Base-by-base conservation (phyloP, 805 yeast species). In the Saccharomycopsis synnaedendra region DNA sequence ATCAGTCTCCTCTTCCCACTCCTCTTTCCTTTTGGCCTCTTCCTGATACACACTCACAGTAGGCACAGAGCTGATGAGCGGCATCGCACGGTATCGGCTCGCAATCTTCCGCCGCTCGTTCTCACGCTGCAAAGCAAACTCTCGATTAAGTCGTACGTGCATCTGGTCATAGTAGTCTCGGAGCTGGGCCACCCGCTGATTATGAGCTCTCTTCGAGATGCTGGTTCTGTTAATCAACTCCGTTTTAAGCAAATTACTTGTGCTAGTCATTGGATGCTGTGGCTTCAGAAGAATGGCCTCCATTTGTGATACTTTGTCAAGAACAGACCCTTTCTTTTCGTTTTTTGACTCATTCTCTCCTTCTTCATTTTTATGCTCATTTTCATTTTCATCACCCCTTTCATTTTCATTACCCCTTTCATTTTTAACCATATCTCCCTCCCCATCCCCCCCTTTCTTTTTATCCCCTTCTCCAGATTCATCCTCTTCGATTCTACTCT, bases 21-120 rank as follows among this genome's bases (percentile, higher is more conserved):
- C 28, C 29, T 44, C 49, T 9, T 10, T 9, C 19, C n/a, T 6
- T 8, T 39, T 28, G 7, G 8, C 10, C 9, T 11, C 11, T 28
- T n/a, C n/a, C 10, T 85, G 82, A 55, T 86, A 93, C 30, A 93
- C 83, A 56, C 89, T 96, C 28, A 89, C 97, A 48, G 86, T 82
- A 0, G 98, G 97, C 50, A 76, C 80, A 1, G 93, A 79, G 1
- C 80, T 75, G 29, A 79, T 77, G 44, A 86, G 75, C 5, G 93
- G 88, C 9, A 71, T 67, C 0, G 90, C 86, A 51, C 80, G 70
- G 59, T 78, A 77, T 56, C 81, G 74, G 54, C 66, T 70, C 41
- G 76, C 70, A 40, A 85, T 59, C 52, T 82, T 79, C 48, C 73
- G 67, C 50, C 87, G 73, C 59, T 90, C 96, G 41, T 71, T 65